Base-by-base conservation (phyloP, 2,329 filamentous ascomycete species). In the Colletotrichum aenigma region DNA sequence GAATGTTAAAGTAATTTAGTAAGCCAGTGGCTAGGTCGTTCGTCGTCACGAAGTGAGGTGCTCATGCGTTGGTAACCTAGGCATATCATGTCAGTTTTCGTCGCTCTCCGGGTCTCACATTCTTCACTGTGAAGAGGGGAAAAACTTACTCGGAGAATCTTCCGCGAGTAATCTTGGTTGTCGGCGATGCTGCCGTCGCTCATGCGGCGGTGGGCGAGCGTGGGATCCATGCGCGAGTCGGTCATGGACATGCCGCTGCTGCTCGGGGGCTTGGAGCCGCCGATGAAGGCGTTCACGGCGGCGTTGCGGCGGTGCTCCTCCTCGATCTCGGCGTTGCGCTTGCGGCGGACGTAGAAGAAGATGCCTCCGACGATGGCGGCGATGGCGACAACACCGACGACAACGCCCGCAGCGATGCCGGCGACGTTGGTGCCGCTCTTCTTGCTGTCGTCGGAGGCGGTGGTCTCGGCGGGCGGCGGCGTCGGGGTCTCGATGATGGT, bases 181-280 rank as follows among this genome's bases (percentile, higher is more conserved):
- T 98, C 96, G 68, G 96, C 96, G 84, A 98, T 98, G 85, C 96
- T 98, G 79, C 96, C 96, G 81, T 97, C 95, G 86, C 96, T 98
- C 87, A 96, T 91, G 85, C 96, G 92, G 82, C 95, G 91, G 80
- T 96, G 92, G 74, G 94, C 93, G 90, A 97, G 93, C 78, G 96
- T 93, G 9, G 96, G 95, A 79, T 98, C 96, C 73, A 98, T 92
- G 71, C 96, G 92, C 56, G 94, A 93, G 83, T 98, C 96, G 16
- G 92, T 92, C 86, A 95, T 93, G 12, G 94, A 95, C 85, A 92
- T 85, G 77, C 89, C 89, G 76, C 93, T 91, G 83, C 91, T 90
- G 86, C 90, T 92, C 72, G 87, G 87, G 3, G 92, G 91, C 43
- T 92, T 89, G 83, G 93, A 91, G 72, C 88, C 89, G 82, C 90